Conservation (phyloP, 805 yeast species). For the Wickerhamiella siamensis region DNA sequence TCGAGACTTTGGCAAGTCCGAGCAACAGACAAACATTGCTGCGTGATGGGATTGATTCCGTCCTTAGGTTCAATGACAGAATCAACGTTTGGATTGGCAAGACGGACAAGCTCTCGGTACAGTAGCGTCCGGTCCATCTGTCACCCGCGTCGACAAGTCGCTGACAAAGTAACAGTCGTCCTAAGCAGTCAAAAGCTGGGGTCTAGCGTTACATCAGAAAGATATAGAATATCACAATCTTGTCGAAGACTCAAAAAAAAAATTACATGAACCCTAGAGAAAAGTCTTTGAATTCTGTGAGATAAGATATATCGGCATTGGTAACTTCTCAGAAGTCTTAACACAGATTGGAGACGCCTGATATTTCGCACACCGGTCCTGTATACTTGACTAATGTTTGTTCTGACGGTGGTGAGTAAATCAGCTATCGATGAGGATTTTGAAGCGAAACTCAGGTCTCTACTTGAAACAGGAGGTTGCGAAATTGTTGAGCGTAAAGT, state of each 20-base stretch:
- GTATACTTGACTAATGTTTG: not conserved
- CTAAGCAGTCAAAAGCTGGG: too few relatives aligned
- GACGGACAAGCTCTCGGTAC: slow-evolving; percentile 18
- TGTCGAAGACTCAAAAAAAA: not conserved
- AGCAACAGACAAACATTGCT: slow-evolving; percentile 18
- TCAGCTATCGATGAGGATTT: not conserved
- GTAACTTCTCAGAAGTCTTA: too few relatives aligned
- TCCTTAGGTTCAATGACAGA: not conserved
- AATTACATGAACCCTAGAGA: too few relatives aligned
- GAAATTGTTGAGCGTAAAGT: not conserved
- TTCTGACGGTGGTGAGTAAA: not conserved
- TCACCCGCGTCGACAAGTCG: slow-evolving; percentile 1
- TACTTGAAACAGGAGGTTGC: not conserved
- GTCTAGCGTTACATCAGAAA: too few relatives aligned
- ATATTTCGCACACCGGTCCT: too few relatives aligned
- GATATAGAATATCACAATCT: too few relatives aligned
- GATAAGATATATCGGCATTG: too few relatives aligned
- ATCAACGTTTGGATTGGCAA: slow-evolving; percentile 13
- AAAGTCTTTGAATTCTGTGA: too few relatives aligned
- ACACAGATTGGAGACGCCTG: too few relatives aligned
- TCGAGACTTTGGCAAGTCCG: slow-evolving; percentile 12
- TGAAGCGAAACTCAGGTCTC: not conserved
- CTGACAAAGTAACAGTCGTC: too few relatives aligned
- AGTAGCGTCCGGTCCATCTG: slow-evolving; percentile 17
- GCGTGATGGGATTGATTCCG: slow-evolving; percentile 18